phyloP scores from a whole-genome alignment of 2,329 filamentous ascomycete genomes.

The Aspergillus ruber region DNA sequence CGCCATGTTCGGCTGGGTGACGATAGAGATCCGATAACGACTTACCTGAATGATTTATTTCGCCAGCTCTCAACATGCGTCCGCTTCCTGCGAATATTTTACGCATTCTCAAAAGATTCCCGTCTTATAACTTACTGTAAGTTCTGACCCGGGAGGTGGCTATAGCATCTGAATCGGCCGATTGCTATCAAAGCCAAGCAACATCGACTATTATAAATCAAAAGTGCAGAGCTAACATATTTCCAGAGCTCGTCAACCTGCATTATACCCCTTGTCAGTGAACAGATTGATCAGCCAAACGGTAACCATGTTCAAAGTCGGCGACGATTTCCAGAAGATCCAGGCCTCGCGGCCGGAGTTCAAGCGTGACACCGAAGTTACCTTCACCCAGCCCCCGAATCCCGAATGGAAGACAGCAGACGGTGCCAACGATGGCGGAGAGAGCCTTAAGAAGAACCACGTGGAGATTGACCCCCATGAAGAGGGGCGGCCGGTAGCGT shows the following conservation, averaged over 20 bases:
- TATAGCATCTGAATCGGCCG: background rate
- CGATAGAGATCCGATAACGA: background rate
- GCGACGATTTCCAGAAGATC: conserved; percentile 30
- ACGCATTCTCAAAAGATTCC: background rate
- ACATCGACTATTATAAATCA: too few species aligned
- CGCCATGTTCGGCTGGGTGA: background rate
- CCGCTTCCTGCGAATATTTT: background rate
- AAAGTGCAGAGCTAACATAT: background rate
- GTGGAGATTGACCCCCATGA: conserved; percentile 76
- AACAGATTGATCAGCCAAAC: conserved; percentile 14
- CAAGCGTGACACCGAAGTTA: conserved; percentile 25
- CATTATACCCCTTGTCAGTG: background rate
- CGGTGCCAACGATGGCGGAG: conserved; percentile 41
- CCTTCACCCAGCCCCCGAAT: conserved; percentile 36
- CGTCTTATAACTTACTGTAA: background rate
- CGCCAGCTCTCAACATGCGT: background rate
- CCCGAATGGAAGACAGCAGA: conserved; percentile 39
- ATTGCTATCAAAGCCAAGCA: background rate
- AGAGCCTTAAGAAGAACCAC: conserved; percentile 52
- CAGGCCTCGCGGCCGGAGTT: conserved; percentile 40
- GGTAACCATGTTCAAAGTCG: conserved; percentile 17
- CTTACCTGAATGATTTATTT: background rate
- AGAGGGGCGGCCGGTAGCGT: conserved; percentile 57
- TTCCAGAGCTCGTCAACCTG: background rate
- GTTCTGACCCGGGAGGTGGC: background rate